These are phyloP conservation scores for Trichoderma gamsii DNA, from an alignment of 495 filamentous ascomycete genomes.

Conservation along the genomic window DNA sequence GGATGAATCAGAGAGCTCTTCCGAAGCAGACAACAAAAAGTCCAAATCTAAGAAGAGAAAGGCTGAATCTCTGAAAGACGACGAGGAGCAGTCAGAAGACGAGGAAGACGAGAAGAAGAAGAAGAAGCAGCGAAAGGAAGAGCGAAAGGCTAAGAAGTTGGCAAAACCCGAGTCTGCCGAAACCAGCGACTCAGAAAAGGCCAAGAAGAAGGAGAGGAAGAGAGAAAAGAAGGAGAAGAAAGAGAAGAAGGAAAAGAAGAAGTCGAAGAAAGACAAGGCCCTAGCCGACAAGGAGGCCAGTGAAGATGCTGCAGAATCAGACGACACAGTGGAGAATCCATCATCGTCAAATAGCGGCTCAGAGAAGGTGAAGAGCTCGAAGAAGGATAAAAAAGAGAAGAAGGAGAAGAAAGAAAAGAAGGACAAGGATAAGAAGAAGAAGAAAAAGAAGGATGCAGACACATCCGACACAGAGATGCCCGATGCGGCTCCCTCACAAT, in stretches of 20 bases:
- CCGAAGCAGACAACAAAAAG: conserved; percentile 20
- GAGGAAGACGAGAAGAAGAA: not conserved
- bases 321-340: not conserved
- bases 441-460: conserved; percentile 19
- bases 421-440: conserved; percentile 35
- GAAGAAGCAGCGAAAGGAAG: conserved; percentile 17
- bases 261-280: conserved; percentile 10
- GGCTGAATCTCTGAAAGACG: conserved; percentile 20
- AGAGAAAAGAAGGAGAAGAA: conserved; percentile 2
- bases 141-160: conserved; percentile 9
- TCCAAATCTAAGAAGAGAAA: conserved; percentile 31
- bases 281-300: not conserved
- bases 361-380: conserved; percentile 14
- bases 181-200: not conserved
- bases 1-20: conserved; percentile 19
- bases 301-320: not conserved
- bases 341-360: conserved; percentile 18
- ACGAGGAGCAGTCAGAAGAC: conserved; percentile 21
- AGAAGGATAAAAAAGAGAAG: conserved; percentile 25
- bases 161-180: not conserved
- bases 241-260: conserved; percentile 14
- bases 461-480: conserved; percentile 18
- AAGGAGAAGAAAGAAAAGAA: conserved; percentile 41
- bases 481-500: conserved; percentile 8
- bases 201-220: not conserved